A percentile compares a stretch with the other conserved stretches of the same genome.
phyloP scores from a whole-genome alignment of 768 basidiomycete species.

The Serendipita vermifera region DNA sequence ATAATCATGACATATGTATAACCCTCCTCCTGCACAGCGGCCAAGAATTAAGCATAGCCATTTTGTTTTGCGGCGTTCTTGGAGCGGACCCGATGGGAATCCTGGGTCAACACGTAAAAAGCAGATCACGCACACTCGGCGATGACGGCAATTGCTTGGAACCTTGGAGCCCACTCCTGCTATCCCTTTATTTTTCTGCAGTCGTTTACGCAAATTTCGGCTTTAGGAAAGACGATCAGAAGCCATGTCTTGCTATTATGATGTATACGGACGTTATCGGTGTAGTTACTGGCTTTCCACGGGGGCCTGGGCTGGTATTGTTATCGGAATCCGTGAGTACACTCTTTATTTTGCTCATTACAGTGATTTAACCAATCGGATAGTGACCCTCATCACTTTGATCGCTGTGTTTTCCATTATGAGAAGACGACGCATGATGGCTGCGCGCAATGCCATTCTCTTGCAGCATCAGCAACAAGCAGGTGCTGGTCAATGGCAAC shows the following conservation, averaged over 20 bases:
- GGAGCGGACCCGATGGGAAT: no score
- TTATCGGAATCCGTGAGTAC: neutral
- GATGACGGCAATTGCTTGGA: neutral
- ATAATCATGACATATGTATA: no score
- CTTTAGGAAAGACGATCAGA: neutral
- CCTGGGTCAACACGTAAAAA: no score
- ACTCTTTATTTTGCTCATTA: neutral
- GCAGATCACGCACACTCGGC: no score
- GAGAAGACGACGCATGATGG: neutral
- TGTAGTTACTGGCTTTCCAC: neutral
- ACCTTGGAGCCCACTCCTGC: neutral
- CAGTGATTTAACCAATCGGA: neutral
- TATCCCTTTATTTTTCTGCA: neutral
- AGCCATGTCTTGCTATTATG: slow-evolving; percentile 1
- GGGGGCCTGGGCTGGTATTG: neutral
- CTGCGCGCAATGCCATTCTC: neutral
- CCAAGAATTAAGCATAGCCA: no score
- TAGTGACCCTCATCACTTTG: neutral
- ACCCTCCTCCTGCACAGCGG: no score
- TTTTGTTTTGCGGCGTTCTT: no score
- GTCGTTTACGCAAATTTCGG: neutral
- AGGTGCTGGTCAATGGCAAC: neutral
- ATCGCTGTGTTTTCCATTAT: neutral
- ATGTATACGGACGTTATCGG: neutral
- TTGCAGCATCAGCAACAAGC: neutral